phyloP scores from a whole-genome alignment of 2,329 filamentous ascomycete genomes.

The Colletotrichum spaethianum region DNA sequence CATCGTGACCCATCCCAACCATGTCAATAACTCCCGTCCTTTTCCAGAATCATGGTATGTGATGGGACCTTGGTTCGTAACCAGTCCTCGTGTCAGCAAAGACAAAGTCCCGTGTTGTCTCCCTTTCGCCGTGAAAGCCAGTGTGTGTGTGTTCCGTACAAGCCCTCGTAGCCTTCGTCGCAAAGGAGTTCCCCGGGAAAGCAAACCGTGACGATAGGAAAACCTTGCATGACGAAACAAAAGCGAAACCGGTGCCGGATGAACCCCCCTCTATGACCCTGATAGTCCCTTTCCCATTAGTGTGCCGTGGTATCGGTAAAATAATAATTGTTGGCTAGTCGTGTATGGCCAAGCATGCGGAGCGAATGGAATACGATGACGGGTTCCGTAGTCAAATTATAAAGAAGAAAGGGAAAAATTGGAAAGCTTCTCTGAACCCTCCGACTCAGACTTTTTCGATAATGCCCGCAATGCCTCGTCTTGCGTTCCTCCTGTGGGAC shows the following conservation, averaged over 20 bases:
- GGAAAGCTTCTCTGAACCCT: neutral
- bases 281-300: conserved; percentile 23
- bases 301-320: conserved; percentile 23
- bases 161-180: conserved; percentile 8
- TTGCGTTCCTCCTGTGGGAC: neutral
- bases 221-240: neutral
- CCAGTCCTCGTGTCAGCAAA: conserved; percentile 4
- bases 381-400: neutral
- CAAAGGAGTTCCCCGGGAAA: neutral
- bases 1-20: conserved; percentile 7
- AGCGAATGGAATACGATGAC: neutral
- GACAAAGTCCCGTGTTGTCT: neutral
- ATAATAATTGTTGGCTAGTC: neutral
- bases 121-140: conserved; percentile 18
- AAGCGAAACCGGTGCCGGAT: neutral
- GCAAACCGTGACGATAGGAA: neutral
- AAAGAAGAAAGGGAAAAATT: neutral
- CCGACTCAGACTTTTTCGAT: neutral
- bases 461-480: neutral
- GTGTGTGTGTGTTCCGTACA: conserved; percentile 5
- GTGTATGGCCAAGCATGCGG: neutral
- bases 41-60: neutral
- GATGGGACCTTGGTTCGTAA: neutral
- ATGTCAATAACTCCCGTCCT: conserved; percentile 7
- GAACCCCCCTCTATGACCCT: conserved; percentile 14